Percentiles rank a stretch among this genome's conserved stretches.
Evolutionary conservation across 179 eudicot species (phyloP).

Genomic region (Beta macrorhiza): DNA sequence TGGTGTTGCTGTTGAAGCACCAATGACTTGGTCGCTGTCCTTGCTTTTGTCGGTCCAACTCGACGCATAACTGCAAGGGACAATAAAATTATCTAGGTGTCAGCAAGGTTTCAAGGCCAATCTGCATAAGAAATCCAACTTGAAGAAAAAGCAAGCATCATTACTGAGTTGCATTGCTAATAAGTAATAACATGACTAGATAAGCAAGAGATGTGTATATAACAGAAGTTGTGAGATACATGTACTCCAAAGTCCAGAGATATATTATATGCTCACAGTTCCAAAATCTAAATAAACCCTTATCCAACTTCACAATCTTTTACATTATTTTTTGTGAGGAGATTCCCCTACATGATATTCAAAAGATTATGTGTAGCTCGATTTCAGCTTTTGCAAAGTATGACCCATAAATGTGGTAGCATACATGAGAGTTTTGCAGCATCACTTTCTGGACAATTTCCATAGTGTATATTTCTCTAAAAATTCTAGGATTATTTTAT

Average conservation of each 20-base stretch:
- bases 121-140: neutral
- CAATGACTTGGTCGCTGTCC: constrained; percentile 49
- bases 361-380: neutral
- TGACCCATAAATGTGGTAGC: too few relatives aligned
- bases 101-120: neutral
- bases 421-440: neutral
- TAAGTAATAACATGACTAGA: neutral
- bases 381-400: neutral
- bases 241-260: neutral
- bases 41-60: constrained; percentile 89
- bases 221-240: neutral
- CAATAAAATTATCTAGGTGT: neutral
- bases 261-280: neutral
- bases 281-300: neutral
- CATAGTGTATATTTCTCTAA: too few relatives aligned
- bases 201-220: too few relatives aligned
- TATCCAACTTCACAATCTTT: neutral
- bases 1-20: constrained; percentile 51
- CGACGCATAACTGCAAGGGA: constrained; percentile 65
- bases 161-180: too few relatives aligned
- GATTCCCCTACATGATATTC: too few relatives aligned
- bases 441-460: too few relatives aligned
- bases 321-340: neutral
- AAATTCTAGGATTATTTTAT: too few relatives aligned
- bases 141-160: neutral